Evolutionary conservation across 345 rosid genomes (phyloP), one percentile per base, ranked within the genome.

Genomic region (Hibiscus trionum): DNA sequence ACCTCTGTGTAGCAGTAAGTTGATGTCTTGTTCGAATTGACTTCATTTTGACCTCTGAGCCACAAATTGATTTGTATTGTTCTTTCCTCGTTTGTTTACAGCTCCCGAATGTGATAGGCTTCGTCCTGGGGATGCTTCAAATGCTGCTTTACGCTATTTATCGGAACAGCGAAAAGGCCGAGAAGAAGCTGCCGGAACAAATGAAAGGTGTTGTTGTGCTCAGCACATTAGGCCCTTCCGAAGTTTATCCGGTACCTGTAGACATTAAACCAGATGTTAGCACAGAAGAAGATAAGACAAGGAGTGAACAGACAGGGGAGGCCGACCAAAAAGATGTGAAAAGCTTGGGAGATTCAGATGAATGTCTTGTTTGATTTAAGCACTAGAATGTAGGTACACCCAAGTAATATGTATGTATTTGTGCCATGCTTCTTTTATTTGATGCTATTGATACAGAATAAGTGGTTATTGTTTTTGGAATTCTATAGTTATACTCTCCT

Each of bases 71-170:
- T 19, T 47, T 29, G 3, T 61, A 8, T 8, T 1, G 4, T 59
- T 11, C 29, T 57, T 44, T 24, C 19, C 7, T n/a, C 15, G 11
- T 24, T 15, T 12, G 7, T 31, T 10, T 24, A 26, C 82, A 93
- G 98, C 79, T 90, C 3, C 97, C 98, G 29, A 94, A 94, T 62
- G 72, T 94, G 12, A 5, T 87, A 31, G 98, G 98, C 16, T 83
- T 94, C 76, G 7, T 81, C 66, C 57, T 94, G 71, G 98, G 98
- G 59, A 59, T 90, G 69, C 42, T 83, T 39, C 98, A 91, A 79
- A 93, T 91, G 97, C 0, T 80, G 26, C 70, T 93, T 24, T 90
- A 93, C 64, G 81, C 76, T 11, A 52, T 82, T 7, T 91, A 84
- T 86, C 86, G 82, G 24, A 84, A 84, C 57, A 56, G 81, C 12